Evolutionary conservation across 1,284 basidiomycete genomes (phyloP).

Genomic region (Anthracocystis panici-leucophaei): DNA sequence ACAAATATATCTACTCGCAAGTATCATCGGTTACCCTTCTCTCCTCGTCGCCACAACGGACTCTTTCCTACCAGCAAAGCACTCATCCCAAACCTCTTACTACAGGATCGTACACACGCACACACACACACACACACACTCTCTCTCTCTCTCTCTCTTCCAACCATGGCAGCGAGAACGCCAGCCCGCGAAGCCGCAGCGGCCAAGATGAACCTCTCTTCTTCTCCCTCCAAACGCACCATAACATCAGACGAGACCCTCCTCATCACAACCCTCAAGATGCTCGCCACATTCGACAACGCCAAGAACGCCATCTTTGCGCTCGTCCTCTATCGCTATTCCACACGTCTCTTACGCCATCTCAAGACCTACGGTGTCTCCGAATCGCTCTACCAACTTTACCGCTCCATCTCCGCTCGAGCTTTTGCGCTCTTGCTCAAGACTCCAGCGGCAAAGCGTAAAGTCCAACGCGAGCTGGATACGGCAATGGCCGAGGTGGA

Average conservation of each 20-base stretch:
- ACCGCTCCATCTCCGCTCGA: constrained; percentile 42
- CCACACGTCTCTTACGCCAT: constrained; percentile 50
- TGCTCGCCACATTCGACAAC: constrained; percentile 46
- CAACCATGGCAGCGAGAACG: constrained; percentile 36
- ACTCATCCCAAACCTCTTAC: no score
- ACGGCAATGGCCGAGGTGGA: constrained; percentile 63
- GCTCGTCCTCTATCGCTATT: constrained; percentile 53
- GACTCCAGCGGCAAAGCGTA: constrained; percentile 61
- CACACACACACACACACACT: no score
- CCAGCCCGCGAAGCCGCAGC: constrained; percentile 71
- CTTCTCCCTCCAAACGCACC: constrained; percentile 1
- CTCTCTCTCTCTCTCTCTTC: no score
- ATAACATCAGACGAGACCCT: constrained; percentile 18
- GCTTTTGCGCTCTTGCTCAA: constrained; percentile 56
- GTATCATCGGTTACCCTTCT: no score
- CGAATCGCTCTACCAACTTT: constrained; percentile 55
- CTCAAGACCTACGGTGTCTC: constrained; percentile 60
- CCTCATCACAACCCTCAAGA: constrained; percentile 24
- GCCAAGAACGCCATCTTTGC: constrained; percentile 61
- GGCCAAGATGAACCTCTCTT: constrained; percentile 31
- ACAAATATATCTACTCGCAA: no score
- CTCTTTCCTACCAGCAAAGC: no score
- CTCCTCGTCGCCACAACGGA: no score
- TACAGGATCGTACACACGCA: no score
- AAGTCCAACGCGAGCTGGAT: constrained; percentile 60